Percentiles rank a stretch among this genome's conserved stretches.
Conservation (phyloP, 495 filamentous ascomycete species). For the Hypomontagnella monticulosa region DNA sequence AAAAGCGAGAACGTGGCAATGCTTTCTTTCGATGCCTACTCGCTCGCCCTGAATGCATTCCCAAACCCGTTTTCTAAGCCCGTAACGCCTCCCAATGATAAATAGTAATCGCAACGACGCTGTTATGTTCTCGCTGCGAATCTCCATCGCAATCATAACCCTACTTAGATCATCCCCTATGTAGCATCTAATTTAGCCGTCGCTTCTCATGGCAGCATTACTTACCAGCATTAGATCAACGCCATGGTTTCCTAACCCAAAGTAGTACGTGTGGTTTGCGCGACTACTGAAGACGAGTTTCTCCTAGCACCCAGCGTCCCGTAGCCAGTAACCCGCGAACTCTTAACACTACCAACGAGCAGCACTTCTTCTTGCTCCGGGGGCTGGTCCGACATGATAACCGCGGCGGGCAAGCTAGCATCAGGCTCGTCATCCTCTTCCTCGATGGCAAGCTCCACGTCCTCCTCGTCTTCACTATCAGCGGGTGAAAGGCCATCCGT, state of each 20-base stretch:
- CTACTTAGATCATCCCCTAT: too few species aligned
- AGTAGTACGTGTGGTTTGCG: not conserved
- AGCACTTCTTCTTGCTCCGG: not conserved
- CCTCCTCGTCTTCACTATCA: slow-evolving; percentile 53
- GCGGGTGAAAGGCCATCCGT: slow-evolving; percentile 45
- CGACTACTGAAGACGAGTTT: not conserved
- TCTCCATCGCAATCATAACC: too few species aligned
- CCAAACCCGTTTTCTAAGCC: slow-evolving; percentile 32
- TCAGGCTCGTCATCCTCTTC: slow-evolving; percentile 29
- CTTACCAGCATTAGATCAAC: slow-evolving; percentile 9
- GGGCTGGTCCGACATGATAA: slow-evolving; percentile 12
- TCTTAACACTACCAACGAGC: not conserved
- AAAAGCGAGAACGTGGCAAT: too few species aligned
- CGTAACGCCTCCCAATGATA: slow-evolving; percentile 34
- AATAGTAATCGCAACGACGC: not conserved
- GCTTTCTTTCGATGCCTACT: too few species aligned
- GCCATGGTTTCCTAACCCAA: not conserved
- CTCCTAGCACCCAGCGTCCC: slow-evolving; percentile 13
- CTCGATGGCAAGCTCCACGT: slow-evolving; percentile 21
- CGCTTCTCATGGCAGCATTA: slow-evolving; percentile 10
- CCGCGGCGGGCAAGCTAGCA: slow-evolving; percentile 4
- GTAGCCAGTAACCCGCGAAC: slow-evolving; percentile 1
- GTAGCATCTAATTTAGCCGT: slow-evolving; percentile 1
- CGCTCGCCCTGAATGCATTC: slow-evolving; percentile 2
- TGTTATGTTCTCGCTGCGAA: too few species aligned